Conservation (phyloP, 345 rosid species). For the Salix dunnii region DNA sequence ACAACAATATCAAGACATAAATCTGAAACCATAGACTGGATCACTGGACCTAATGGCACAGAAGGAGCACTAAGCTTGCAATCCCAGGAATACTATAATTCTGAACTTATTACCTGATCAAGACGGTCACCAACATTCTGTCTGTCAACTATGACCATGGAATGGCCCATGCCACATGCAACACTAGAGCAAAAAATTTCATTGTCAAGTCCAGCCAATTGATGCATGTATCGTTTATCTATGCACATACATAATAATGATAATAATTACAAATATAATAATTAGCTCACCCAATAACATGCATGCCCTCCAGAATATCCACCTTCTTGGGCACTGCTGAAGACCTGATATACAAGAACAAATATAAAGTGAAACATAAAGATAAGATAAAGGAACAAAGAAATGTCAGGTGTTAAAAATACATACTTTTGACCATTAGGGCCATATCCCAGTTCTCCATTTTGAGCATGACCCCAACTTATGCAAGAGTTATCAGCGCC, state of each 20-base stretch:
- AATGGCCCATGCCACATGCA: slow-evolving; percentile 84
- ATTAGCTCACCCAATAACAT: slow-evolving; percentile 61
- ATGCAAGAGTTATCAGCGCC: slow-evolving; percentile 97
- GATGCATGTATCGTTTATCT: background rate
- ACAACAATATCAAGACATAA: background rate
- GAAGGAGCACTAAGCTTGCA: background rate
- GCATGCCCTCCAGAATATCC: slow-evolving; percentile 88
- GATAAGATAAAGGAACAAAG: background rate
- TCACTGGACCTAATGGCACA: background rate
- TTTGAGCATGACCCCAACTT: slow-evolving; percentile 94
- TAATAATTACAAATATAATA: background rate
- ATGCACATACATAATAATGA: no score
- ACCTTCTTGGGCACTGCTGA: slow-evolving; percentile 94
- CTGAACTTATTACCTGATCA: slow-evolving; percentile 58
- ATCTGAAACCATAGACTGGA: background rate
- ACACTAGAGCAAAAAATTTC: slow-evolving; percentile 47
- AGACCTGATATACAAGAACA: slow-evolving; percentile 51
- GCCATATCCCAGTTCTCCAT: slow-evolving; percentile 97
- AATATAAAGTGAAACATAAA: slow-evolving; percentile 4
- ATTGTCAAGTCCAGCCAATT: background rate
- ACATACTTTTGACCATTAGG: slow-evolving; percentile 86
- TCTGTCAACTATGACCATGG: slow-evolving; percentile 86
- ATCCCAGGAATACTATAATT: background rate
- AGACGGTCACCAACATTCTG: slow-evolving; percentile 58
- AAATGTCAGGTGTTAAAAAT: background rate